Percentiles rank a stretch among this genome's conserved stretches.
phyloP scores from a whole-genome alignment of 768 basidiomycete species.

The Hydnomerulius pinastri region DNA sequence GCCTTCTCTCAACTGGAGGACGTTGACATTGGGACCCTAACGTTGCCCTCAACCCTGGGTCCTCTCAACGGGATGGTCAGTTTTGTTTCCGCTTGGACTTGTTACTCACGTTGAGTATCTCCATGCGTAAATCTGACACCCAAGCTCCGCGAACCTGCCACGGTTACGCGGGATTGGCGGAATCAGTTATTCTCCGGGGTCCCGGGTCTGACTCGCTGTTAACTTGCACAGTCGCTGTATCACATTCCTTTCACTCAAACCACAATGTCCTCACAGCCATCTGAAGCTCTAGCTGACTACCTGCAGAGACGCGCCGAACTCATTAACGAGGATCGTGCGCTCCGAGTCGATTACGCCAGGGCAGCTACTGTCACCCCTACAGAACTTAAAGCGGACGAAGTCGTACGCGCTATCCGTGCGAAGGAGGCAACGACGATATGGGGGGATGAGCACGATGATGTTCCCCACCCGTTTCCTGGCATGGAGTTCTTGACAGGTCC shows the following conservation, averaged over 20 bases:
- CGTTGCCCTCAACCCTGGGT: background rate
- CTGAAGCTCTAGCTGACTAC: conserved; percentile 8
- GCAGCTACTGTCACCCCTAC: conserved; percentile 32
- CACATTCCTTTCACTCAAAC: background rate
- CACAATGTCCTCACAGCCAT: conserved; percentile 6
- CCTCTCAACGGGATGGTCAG: background rate
- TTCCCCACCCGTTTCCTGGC: conserved; percentile 67
- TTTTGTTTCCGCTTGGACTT: no score
- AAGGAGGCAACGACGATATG: conserved; percentile 58
- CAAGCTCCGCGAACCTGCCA: background rate
- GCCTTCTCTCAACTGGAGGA: background rate
- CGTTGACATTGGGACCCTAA: background rate
- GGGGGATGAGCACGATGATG: conserved; percentile 49
- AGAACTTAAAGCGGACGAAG: conserved; percentile 55
- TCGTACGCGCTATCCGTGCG: conserved; percentile 54
- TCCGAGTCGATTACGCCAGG: conserved; percentile 46
- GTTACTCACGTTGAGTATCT: background rate
- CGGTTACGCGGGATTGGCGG: background rate
- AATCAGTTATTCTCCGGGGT: background rate
- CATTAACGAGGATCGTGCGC: conserved; percentile 45
- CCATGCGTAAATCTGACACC: background rate
- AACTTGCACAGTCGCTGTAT: no score
- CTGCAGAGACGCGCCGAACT: conserved; percentile 23
- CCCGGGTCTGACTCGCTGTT: no score
- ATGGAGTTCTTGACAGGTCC: conserved; percentile 75